A percentile compares a stretch with the other conserved stretches of the same genome.
phyloP scores from a whole-genome alignment of 192 early-diverging fungal genomes.

The Linnemannia hyalina region DNA sequence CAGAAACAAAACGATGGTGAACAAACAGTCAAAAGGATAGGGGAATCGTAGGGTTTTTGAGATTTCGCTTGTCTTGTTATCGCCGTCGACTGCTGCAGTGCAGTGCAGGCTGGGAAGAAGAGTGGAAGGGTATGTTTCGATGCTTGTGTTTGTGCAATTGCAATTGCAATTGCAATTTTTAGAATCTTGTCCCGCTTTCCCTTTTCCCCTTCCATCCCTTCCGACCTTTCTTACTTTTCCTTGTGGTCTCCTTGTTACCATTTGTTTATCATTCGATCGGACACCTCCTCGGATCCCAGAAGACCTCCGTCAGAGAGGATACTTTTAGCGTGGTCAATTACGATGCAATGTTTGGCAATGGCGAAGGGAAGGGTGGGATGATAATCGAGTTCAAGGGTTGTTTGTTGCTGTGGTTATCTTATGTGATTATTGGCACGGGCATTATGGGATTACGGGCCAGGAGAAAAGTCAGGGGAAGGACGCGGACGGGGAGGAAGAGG shows the following conservation, averaged over 20 bases:
- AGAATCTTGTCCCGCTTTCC: background rate
- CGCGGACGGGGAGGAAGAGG: background rate
- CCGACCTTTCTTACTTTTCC: background rate
- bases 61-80: too few species aligned
- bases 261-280: background rate
- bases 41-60: background rate
- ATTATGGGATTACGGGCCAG: background rate
- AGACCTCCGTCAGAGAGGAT: too few species aligned
- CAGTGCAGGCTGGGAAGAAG: background rate
- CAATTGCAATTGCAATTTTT: too few species aligned
- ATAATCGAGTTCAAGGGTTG: constrained; percentile 9
- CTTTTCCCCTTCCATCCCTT: background rate
- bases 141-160: background rate
- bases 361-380: background rate
- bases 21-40: background rate
- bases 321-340: too few species aligned
- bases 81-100: background rate
- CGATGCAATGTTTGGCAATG: background rate
- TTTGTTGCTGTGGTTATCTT: background rate
- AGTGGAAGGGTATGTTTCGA: background rate
- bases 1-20: background rate
- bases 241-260: background rate
- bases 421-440: background rate
- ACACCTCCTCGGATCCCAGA: background rate
- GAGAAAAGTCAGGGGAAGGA: background rate